Evolutionary conservation across 495 filamentous ascomycete species (phyloP).

Genomic region (Podospora australis): DNA sequence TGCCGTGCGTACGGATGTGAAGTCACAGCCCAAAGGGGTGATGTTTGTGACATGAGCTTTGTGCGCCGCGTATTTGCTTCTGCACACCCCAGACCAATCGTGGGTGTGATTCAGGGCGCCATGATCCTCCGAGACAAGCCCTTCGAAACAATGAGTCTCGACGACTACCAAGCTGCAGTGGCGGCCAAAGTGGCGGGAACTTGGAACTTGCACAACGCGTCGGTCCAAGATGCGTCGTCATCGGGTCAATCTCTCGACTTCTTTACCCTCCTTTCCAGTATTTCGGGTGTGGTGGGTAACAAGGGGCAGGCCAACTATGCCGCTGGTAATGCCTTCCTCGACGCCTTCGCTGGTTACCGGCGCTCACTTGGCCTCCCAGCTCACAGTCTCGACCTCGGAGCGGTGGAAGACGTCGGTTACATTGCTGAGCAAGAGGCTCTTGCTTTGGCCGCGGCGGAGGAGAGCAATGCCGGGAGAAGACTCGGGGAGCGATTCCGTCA

Average conservation of each 20-base stretch:
- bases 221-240: conserved; percentile 25
- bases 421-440: conserved; percentile 20
- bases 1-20: conserved; percentile 16
- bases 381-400: conserved; percentile 21
- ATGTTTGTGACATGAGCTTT: conserved; percentile 22
- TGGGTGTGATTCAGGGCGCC: conserved; percentile 44
- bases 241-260: conserved; percentile 44
- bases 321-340: conserved; percentile 52
- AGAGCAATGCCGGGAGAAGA: no score
- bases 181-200: conserved; percentile 39
- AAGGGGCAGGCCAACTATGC: conserved; percentile 52
- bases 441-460: no score
- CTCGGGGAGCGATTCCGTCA: conserved; percentile 14
- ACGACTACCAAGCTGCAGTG: conserved; percentile 28
- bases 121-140: conserved; percentile 38
- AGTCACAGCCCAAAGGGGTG: conserved; percentile 22
- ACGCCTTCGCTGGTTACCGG: conserved; percentile 34
- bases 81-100: conserved; percentile 27
- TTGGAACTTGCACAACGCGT: conserved; percentile 30
- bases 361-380: conserved; percentile 12
- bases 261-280: conserved; percentile 43
- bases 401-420: conserved; percentile 24
- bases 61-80: conserved; percentile 2
- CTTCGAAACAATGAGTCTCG: conserved; percentile 28
- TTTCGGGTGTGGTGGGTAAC: conserved; percentile 45